phyloP scores from a whole-genome alignment of 495 filamentous ascomycete genomes.

The Neurospora pannonica region DNA sequence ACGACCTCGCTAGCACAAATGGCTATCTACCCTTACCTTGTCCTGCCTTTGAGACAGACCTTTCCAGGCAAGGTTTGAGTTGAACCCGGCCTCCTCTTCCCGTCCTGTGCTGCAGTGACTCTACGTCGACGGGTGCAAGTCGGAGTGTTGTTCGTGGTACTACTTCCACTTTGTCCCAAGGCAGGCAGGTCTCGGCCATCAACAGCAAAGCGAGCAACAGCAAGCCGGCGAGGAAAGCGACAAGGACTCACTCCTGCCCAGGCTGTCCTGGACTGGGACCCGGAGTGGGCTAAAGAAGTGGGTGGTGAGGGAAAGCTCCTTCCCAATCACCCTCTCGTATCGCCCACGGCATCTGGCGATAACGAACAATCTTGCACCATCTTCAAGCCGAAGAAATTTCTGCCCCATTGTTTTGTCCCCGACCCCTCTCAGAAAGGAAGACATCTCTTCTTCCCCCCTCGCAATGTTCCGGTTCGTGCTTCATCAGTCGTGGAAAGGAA shows the following conservation, averaged over 20 bases:
- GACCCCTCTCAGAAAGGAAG: background rate
- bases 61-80: background rate
- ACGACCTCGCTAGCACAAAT: background rate
- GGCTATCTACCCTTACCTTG: background rate
- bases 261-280: background rate
- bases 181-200: background rate
- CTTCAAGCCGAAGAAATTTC: slow-evolving; percentile 1
- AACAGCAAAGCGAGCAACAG: background rate
- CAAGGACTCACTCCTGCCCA: background rate
- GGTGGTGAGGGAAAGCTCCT: background rate
- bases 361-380: background rate
- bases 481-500: background rate
- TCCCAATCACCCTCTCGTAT: background rate
- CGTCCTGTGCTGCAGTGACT: background rate
- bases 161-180: background rate
- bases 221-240: background rate
- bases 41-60: background rate
- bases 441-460: background rate
- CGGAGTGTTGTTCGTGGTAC: background rate
- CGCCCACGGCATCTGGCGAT: background rate
- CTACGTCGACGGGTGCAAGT: background rate
- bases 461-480: background rate
- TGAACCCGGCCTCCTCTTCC: background rate
- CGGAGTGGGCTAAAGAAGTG: background rate
- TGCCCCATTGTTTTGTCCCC: slow-evolving; percentile 2